Conservation (phyloP, 2,329 filamentous ascomycete genomes). For the Trichocomaceae sp. region DNA sequence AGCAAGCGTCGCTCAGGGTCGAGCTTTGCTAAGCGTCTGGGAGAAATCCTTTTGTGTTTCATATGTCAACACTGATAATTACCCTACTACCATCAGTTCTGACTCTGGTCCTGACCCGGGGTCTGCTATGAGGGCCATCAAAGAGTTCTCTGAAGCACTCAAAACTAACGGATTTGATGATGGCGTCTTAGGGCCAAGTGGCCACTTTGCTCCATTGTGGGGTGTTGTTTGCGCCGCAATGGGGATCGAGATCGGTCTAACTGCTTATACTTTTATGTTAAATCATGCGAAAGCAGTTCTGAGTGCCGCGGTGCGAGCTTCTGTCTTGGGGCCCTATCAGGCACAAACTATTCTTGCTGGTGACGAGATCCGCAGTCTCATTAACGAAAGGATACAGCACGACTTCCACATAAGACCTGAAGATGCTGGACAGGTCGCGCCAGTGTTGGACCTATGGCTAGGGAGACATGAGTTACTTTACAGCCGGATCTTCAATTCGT, state of each 20-base stretch:
- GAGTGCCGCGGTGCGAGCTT: constrained; percentile 56
- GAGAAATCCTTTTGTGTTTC: constrained; percentile 46
- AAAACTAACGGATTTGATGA: constrained; percentile 23
- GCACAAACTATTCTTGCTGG: constrained; percentile 54
- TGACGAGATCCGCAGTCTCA: constrained; percentile 45
- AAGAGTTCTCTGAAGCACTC: constrained; percentile 33
- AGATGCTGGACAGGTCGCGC: constrained; percentile 56
- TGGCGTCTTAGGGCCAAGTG: constrained; percentile 35
- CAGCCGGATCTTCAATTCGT: constrained; percentile 62
- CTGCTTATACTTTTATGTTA: constrained; percentile 57
- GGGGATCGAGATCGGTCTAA: constrained; percentile 45
- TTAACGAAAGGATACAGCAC: constrained; percentile 43
- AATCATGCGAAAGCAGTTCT: constrained; percentile 59
- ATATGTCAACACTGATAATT: constrained; percentile 18
- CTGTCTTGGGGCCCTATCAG: constrained; percentile 61
- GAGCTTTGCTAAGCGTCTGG: constrained; percentile 55
- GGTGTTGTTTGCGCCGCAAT: constrained; percentile 51
- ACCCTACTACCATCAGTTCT: background rate
- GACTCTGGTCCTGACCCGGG: constrained; percentile 15
- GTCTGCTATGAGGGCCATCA: constrained; percentile 26
- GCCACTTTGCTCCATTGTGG: constrained; percentile 57
- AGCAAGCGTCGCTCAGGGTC: constrained; percentile 55
- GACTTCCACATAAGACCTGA: constrained; percentile 46
- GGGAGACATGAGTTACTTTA: constrained; percentile 60
- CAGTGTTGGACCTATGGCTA: constrained; percentile 58